Percentiles rank a stretch among this genome's conserved stretches.
Evolutionary conservation across 371 early-diverging fungal genomes (phyloP).

Genomic region (Apophysomyces variabilis): DNA sequence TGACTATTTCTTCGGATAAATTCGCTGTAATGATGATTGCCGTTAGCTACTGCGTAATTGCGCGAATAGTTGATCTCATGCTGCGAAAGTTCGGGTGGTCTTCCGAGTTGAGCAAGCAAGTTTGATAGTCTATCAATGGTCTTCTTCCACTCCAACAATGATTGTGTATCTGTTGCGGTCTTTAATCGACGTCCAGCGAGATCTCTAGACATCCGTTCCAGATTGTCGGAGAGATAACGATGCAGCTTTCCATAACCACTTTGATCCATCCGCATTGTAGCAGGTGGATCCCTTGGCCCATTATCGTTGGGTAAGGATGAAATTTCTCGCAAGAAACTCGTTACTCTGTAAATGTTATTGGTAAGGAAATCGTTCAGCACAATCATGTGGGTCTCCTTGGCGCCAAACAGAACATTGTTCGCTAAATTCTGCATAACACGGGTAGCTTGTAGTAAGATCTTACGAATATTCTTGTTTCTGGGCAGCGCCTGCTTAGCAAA

Average conservation of each 20-base stretch:
- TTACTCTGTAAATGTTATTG: slow-evolving; percentile 69
- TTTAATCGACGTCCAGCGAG: slow-evolving; percentile 46
- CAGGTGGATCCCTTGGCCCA: slow-evolving; percentile 5
- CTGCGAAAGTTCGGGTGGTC: slow-evolving; percentile 53
- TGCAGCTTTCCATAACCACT: slow-evolving; percentile 65
- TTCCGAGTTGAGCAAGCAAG: slow-evolving; percentile 84
- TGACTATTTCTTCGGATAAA: slow-evolving; percentile 78
- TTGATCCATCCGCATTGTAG: slow-evolving; percentile 49
- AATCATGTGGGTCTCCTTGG: slow-evolving; percentile 90
- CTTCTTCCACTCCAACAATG: slow-evolving; percentile 48
- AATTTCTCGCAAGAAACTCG: slow-evolving; percentile 60
- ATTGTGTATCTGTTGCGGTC: slow-evolving; percentile 29
- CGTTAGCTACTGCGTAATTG: slow-evolving; percentile 44
- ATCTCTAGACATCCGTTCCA: slow-evolving; percentile 73
- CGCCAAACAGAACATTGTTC: slow-evolving; percentile 91
- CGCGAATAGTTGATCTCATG: slow-evolving; percentile 47
- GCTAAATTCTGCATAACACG: slow-evolving; percentile 96
- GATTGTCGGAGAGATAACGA: slow-evolving; percentile 67
- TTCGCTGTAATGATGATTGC: slow-evolving; percentile 69
- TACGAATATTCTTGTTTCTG: slow-evolving; percentile 54
- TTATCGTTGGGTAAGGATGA: slow-evolving; percentile 31
- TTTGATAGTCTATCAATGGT: slow-evolving; percentile 78
- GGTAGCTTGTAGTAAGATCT: slow-evolving; percentile 86
- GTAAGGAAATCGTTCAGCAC: slow-evolving; percentile 84
- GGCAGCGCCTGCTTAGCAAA: slow-evolving; percentile 46